These are phyloP conservation scores for Barnettozyma wickerhamii DNA, from an alignment of 805 yeast species.

Conservation along the genomic window DNA sequence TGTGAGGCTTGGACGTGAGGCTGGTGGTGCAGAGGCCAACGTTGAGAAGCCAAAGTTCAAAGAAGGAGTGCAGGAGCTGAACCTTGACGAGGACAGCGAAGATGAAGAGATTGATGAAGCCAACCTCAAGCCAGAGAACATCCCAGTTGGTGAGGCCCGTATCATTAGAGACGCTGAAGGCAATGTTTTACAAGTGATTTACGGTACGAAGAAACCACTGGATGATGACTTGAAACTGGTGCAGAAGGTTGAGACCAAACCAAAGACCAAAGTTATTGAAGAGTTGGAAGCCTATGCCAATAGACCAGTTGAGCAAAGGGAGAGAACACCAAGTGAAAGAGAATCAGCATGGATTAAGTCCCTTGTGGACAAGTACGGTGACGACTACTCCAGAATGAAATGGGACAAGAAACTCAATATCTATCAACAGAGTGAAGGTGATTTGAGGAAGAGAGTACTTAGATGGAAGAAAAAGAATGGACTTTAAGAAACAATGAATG, in stretches of 20 bases:
- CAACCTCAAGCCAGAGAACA: conserved; percentile 43
- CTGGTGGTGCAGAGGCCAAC: conserved; percentile 79
- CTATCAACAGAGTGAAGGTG: conserved; percentile 82
- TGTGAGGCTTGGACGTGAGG: conserved; percentile 56
- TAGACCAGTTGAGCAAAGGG: conserved; percentile 35
- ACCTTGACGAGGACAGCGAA: conserved; percentile 19
- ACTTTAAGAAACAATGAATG: too few relatives aligned
- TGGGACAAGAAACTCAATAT: conserved; percentile 86
- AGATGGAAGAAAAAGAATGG: conserved; percentile 60
- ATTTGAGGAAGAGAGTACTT: conserved; percentile 62
- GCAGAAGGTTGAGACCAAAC: conserved; percentile 25
- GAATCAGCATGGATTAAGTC: conserved; percentile 69
- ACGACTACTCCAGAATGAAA: conserved; percentile 83
- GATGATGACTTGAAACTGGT: conserved; percentile 30
- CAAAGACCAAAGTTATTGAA: conserved; percentile 54
- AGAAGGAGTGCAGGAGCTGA: conserved; percentile 21
- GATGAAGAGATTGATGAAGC: conserved; percentile 17
- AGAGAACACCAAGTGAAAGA: conserved; percentile 59
- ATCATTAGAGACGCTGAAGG: conserved; percentile 68
- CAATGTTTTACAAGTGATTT: conserved; percentile 58
- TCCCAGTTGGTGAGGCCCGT: conserved; percentile 77
- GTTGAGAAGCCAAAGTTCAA: conserved; percentile 34
- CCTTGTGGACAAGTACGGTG: conserved; percentile 76
- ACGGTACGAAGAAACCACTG: conserved; percentile 55
- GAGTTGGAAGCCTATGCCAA: conserved; percentile 63